Evolutionary conservation across 306 rosid genomes (phyloP).

Genomic region (Quercus suber): DNA sequence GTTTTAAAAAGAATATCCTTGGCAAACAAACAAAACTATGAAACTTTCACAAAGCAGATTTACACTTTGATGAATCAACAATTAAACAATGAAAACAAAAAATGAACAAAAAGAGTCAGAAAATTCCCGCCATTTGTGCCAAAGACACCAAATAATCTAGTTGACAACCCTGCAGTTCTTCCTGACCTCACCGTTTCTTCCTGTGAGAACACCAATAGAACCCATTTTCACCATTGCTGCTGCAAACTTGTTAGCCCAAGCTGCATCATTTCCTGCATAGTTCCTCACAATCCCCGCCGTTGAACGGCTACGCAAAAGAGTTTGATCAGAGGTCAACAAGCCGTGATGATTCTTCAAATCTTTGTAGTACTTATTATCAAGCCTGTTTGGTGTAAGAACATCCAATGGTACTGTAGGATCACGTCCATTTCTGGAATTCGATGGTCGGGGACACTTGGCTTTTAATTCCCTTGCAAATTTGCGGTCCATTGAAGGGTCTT

Average conservation of each 20-base stretch:
- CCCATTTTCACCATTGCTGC: slow-evolving; percentile 46
- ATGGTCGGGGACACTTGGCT: slow-evolving; percentile 20
- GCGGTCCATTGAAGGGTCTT: slow-evolving; percentile 35
- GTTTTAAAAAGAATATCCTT: too few relatives aligned
- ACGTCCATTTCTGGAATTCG: background rate
- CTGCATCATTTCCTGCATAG: slow-evolving; percentile 12
- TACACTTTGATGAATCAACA: background rate
- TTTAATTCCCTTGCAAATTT: slow-evolving; percentile 20
- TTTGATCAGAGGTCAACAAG: slow-evolving; percentile 31
- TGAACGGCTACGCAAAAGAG: slow-evolving; percentile 15
- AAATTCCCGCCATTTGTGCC: background rate
- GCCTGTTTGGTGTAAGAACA: slow-evolving; percentile 15
- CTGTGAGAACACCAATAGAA: slow-evolving; percentile 12
- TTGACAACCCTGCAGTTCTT: slow-evolving; percentile 32
- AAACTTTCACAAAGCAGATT: background rate
- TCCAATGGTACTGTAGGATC: slow-evolving; percentile 17
- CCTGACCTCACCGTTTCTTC: slow-evolving; percentile 35
- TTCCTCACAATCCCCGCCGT: slow-evolving; percentile 21
- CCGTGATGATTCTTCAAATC: slow-evolving; percentile 23
- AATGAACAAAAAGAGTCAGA: background rate
- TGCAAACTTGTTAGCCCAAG: slow-evolving; percentile 32
- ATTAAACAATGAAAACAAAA: background rate
- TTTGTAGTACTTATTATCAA: slow-evolving; percentile 22
- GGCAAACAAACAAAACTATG: background rate
- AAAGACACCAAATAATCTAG: background rate